phyloP scores from a whole-genome alignment of 768 basidiomycete species.

The Trametes meyenii region DNA sequence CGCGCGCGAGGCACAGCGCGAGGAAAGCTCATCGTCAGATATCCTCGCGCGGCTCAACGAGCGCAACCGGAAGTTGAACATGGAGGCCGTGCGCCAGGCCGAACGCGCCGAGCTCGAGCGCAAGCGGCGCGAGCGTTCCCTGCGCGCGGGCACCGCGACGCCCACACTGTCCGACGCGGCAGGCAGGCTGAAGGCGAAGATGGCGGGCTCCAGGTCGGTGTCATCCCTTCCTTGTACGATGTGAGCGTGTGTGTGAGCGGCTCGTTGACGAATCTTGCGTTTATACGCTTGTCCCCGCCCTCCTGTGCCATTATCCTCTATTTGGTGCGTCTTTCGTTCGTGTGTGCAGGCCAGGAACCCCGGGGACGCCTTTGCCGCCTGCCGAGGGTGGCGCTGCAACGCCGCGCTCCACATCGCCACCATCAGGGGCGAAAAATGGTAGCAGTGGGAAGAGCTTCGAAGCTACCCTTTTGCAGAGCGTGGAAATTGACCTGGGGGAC shows the following conservation, averaged over 20 bases:
- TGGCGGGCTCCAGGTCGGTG: slow-evolving; percentile 65
- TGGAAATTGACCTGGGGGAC: slow-evolving; percentile 80
- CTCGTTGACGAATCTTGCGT: slow-evolving; percentile 19
- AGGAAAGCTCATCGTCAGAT: slow-evolving; percentile 40
- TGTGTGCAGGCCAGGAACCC: slow-evolving; percentile 39
- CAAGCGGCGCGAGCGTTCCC: slow-evolving; percentile 68
- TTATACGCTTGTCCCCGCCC: neutral
- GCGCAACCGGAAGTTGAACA: slow-evolving; percentile 83
- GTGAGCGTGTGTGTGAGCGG: slow-evolving; percentile 21
- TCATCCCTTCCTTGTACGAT: slow-evolving; percentile 11
- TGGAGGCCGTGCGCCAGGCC: slow-evolving; percentile 77
- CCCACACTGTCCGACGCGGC: slow-evolving; percentile 55
- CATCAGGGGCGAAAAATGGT: slow-evolving; percentile 34
- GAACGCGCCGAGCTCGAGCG: slow-evolving; percentile 72
- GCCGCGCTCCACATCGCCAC: slow-evolving; percentile 40
- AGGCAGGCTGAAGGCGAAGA: slow-evolving; percentile 67
- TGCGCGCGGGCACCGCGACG: slow-evolving; percentile 43
- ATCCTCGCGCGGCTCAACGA: slow-evolving; percentile 83
- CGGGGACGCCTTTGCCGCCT: slow-evolving; percentile 43
- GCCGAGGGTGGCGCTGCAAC: slow-evolving; percentile 27
- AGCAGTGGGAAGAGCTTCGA: slow-evolving; percentile 50
- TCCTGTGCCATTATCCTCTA: slow-evolving; percentile 4
- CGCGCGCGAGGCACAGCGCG: slow-evolving; percentile 14
- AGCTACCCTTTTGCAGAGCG: slow-evolving; percentile 59
- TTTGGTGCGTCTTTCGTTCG: neutral